Percentiles rank a stretch among this genome's conserved stretches.
These are phyloP conservation scores for Xylaria sp. DNA, from an alignment of 2,329 filamentous ascomycete species.

Conservation along the genomic window DNA sequence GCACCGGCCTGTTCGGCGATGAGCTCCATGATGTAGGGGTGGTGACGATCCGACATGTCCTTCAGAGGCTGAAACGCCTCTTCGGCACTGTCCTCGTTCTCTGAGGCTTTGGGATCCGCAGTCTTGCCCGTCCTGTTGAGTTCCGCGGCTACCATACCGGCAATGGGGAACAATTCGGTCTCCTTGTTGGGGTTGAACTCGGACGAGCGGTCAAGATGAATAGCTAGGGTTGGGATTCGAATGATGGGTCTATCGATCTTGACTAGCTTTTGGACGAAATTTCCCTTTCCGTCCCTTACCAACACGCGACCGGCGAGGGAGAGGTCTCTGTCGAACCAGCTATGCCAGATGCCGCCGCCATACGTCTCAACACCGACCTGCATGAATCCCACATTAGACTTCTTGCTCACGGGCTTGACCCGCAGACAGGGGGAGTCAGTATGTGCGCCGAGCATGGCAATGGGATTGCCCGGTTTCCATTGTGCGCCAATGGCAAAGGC, in stretches of 20 bases:
- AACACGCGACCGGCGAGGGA: slow-evolving; percentile 89
- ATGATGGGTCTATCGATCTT: slow-evolving; percentile 92
- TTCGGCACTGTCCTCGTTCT: slow-evolving; percentile 53
- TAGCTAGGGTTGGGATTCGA: slow-evolving; percentile 90
- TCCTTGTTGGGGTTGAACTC: slow-evolving; percentile 97
- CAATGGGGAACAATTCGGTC: slow-evolving; percentile 92
- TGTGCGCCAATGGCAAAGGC: slow-evolving; percentile 90
- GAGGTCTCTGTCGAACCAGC: slow-evolving; percentile 96
- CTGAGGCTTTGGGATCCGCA: slow-evolving; percentile 53
- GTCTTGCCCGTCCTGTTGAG: slow-evolving; percentile 77
- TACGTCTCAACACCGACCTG: slow-evolving; percentile 98
- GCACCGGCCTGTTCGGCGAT: slow-evolving; percentile 83
- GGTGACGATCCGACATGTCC: slow-evolving; percentile 82
- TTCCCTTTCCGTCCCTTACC: slow-evolving; percentile 77
- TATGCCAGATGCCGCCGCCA: slow-evolving; percentile 96
- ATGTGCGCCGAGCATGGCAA: slow-evolving; percentile 94
- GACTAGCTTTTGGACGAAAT: slow-evolving; percentile 84
- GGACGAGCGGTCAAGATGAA: slow-evolving; percentile 88
- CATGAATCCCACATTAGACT: slow-evolving; percentile 84
- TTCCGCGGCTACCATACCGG: slow-evolving; percentile 86
- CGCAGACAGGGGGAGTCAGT: slow-evolving; percentile 94
- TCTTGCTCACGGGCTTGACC: slow-evolving; percentile 94
- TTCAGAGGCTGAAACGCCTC: slow-evolving; percentile 78
- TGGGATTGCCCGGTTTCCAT: slow-evolving; percentile 91
- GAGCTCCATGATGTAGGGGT: slow-evolving; percentile 85